Conservation (phyloP, 768 basidiomycete species). For the Leccinum truebloodii region DNA sequence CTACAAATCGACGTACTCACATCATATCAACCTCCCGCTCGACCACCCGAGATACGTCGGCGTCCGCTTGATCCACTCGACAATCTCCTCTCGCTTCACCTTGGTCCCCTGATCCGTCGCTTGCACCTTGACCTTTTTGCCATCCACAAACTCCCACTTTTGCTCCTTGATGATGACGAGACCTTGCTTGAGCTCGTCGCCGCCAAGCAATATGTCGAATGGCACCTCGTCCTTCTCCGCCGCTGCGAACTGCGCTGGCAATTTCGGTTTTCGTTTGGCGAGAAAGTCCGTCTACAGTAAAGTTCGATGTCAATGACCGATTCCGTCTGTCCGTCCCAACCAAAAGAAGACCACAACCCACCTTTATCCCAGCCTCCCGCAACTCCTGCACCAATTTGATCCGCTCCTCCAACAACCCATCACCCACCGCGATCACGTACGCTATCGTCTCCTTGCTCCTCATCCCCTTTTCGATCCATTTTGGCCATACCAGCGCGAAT, state of each 20-base stretch:
- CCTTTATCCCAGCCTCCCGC: constrained; percentile 87
- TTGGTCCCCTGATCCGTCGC: constrained; percentile 63
- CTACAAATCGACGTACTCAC: background rate
- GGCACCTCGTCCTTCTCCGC: constrained; percentile 92
- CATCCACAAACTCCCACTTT: constrained; percentile 72
- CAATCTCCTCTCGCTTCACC: constrained; percentile 61
- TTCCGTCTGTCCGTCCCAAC: background rate
- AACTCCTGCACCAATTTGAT: constrained; percentile 78
- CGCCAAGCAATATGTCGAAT: constrained; percentile 90
- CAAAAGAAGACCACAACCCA: constrained; percentile 24
- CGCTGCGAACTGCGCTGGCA: constrained; percentile 82
- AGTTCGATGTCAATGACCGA: background rate
- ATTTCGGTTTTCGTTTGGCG: constrained; percentile 90
- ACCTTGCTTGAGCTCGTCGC: constrained; percentile 81
- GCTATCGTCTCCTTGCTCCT: constrained; percentile 91
- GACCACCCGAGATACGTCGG: constrained; percentile 33
- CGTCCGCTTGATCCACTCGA: constrained; percentile 59
- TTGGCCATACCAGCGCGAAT: constrained; percentile 88
- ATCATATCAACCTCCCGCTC: constrained; percentile 31
- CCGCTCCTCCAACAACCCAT: constrained; percentile 84
- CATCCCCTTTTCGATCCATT: constrained; percentile 77
- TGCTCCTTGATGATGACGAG: constrained; percentile 92
- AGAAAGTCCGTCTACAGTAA: constrained; percentile 78
- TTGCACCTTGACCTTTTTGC: constrained; percentile 64
- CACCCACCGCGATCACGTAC: constrained; percentile 90